Base-by-base conservation (phyloP, 495 filamentous ascomycete genomes). In the Aspergillus incahuasiensis region DNA sequence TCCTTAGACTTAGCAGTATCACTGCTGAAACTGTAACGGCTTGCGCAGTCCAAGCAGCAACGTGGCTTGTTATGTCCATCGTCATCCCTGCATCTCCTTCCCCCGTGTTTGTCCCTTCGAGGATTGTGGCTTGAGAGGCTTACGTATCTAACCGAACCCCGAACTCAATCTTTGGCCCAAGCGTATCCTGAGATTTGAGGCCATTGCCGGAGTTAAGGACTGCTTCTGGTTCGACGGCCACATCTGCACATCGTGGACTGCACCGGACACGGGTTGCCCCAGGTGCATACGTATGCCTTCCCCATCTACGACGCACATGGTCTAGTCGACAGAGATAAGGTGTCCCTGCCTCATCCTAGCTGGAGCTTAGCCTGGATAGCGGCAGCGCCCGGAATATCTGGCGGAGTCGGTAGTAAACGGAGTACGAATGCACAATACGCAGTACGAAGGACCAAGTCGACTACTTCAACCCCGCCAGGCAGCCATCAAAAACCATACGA, bases 281-380 rank as follows among this genome's bases (percentile, higher is more conserved):
- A n/a, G n/a, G n/a, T n/a, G n/a, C 32, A 34, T 54, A 60, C 58
- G 58, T 54, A 35, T 44, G 57, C 28, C 39, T 38, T 49, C 52
- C 2, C 39, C 50, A 39, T 47, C 45, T 34, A 20, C 16, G 11
- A 28, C 16, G 6, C 8, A n/a, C 30, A 11, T 16, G 16, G 16
- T 49, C 46, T 38, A 32, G 25, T 21, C 19, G 7, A 49, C 46
- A 21, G 21, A 18, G 30, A 30, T 49, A 49, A 16, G 46, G n/a
- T 20, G 21, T 46, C 19, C 46, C 46, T 21, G 46, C 34, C 46
- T 38, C 30, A 38, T 49, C 46, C n/a, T 49, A 49, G 46, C 28
- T 38, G 16, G 18, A 21, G 46, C 46, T 49, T 49, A 49, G 46
- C 45, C 25, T 35, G 28, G 3, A 18, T 18, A 40, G 38, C 38